phyloP scores from a whole-genome alignment of 2,329 filamentous ascomycete genomes.

The Xenoacremonium recifei region DNA sequence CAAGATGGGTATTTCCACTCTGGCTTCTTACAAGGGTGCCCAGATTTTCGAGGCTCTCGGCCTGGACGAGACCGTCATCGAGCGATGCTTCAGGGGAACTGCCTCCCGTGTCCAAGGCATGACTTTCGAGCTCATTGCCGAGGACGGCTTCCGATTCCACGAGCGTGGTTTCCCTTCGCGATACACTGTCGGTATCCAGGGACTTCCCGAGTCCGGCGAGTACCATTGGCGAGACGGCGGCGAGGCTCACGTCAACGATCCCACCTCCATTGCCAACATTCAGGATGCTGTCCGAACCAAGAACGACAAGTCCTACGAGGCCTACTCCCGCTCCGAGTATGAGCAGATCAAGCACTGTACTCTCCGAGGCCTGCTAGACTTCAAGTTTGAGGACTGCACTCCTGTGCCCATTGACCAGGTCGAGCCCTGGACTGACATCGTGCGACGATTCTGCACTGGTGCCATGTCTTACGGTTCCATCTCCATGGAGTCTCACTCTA shows the following conservation, averaged over 20 bases:
- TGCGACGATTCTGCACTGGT: slow-evolving; percentile 92
- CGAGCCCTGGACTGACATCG: slow-evolving; percentile 97
- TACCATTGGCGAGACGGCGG: slow-evolving; percentile 98
- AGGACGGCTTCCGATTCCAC: slow-evolving; percentile 92
- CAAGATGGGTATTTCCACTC: slow-evolving; percentile 98
- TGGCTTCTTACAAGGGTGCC: slow-evolving; percentile 95
- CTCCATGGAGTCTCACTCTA: slow-evolving; percentile 97
- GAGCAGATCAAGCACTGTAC: slow-evolving; percentile 97
- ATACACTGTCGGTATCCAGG: slow-evolving; percentile 71
- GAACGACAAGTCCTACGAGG: slow-evolving; percentile 98
- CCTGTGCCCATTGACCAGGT: slow-evolving; percentile 94
- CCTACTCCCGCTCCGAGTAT: slow-evolving; percentile 89
- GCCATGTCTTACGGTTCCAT: slow-evolving; percentile 99
- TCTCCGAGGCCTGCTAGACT: slow-evolving; percentile 89
- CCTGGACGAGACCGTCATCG: slow-evolving; percentile 87
- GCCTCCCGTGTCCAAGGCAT: slow-evolving; percentile 92
- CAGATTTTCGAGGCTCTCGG: slow-evolving; percentile 97
- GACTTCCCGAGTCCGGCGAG: slow-evolving; percentile 88
- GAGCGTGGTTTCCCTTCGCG: slow-evolving; percentile 88
- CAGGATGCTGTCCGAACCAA: slow-evolving; percentile 95
- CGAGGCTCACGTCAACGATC: slow-evolving; percentile 93
- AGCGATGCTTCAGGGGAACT: slow-evolving; percentile 92
- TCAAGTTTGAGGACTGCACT: slow-evolving; percentile 84
- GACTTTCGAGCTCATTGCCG: slow-evolving; percentile 89
- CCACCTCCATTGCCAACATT: slow-evolving; percentile 91